A percentile compares a stretch with the other conserved stretches of the same genome.
These are phyloP conservation scores for Plasmodium inui DNA, from an alignment of 169 alveolate genomes.

Conservation along the genomic window DNA sequence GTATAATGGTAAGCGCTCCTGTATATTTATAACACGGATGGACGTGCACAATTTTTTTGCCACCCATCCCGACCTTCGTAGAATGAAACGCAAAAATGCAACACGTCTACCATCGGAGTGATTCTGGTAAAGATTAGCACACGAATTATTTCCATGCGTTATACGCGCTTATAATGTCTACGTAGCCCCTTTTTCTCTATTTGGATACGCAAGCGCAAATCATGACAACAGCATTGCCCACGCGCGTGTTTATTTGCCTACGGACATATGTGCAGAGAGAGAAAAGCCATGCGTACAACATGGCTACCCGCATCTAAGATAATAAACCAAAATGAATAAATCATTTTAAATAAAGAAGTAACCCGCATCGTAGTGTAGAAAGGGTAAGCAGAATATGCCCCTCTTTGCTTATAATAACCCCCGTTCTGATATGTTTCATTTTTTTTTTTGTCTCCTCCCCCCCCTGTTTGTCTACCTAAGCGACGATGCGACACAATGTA, in stretches of 20 bases:
- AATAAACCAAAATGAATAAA: not conserved
- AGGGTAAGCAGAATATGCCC: not conserved
- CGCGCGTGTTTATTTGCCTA: not conserved
- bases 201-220: not conserved
- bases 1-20: not conserved
- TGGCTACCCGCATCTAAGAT: not conserved
- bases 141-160: not conserved
- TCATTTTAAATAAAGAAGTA: not conserved
- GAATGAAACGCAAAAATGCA: not conserved
- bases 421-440: not conserved
- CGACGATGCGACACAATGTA: not conserved
- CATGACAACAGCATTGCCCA: not conserved
- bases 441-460: not conserved
- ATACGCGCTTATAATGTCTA: not conserved
- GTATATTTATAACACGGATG: not conserved
- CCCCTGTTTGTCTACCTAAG: not conserved
- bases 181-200: not conserved
- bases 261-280: not conserved
- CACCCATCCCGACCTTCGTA: not conserved
- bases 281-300: not conserved
- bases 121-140: not conserved
- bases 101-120: not conserved
- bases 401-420: not conserved
- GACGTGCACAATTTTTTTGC: not conserved
- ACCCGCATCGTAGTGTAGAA: not conserved